phyloP scores from a whole-genome alignment of 768 basidiomycete species.

The Termitomyces sp. region DNA sequence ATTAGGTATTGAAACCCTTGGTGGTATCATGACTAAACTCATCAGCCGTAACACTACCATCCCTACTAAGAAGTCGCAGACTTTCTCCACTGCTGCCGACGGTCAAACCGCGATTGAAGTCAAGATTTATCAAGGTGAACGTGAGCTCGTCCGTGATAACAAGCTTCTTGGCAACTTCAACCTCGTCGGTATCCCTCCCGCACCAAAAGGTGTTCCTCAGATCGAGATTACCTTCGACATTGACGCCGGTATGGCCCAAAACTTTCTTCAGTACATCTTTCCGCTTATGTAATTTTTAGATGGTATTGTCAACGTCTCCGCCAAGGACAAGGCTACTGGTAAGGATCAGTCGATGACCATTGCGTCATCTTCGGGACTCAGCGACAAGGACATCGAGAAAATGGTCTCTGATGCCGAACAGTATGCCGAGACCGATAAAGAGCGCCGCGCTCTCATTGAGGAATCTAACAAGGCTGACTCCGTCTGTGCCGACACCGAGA shows the following conservation, averaged over 20 bases:
- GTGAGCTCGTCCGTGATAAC: constrained; percentile 97
- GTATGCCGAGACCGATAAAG: constrained; percentile 91
- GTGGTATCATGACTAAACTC: constrained; percentile 99
- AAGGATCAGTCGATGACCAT: constrained; percentile 98
- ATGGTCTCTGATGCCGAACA: constrained; percentile 96
- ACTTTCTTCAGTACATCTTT: not conserved
- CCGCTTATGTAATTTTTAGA: constrained; percentile 35
- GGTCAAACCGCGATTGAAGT: constrained; percentile 99
- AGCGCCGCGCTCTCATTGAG: constrained; percentile 84
- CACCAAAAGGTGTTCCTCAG: constrained; percentile 79
- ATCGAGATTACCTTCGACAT: constrained; percentile 95
- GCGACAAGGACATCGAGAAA: constrained; percentile 93
- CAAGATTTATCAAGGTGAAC: constrained; percentile 99
- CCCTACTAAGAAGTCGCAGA: constrained; percentile 99
- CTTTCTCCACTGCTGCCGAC: constrained; percentile 98
- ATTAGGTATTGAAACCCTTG: constrained; percentile 87
- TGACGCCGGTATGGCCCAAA: constrained; percentile 67
- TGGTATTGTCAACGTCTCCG: constrained; percentile 96
- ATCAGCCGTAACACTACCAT: constrained; percentile 99
- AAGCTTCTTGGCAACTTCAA: constrained; percentile 99
- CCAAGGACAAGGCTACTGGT: constrained; percentile 88
- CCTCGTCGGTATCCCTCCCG: constrained; percentile 93
- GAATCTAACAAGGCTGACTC: constrained; percentile 97
- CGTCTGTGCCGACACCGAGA: constrained; percentile 92
- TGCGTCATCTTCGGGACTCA: constrained; percentile 94